Conservation (phyloP, 768 basidiomycete species). For the Suillus variegatus region DNA sequence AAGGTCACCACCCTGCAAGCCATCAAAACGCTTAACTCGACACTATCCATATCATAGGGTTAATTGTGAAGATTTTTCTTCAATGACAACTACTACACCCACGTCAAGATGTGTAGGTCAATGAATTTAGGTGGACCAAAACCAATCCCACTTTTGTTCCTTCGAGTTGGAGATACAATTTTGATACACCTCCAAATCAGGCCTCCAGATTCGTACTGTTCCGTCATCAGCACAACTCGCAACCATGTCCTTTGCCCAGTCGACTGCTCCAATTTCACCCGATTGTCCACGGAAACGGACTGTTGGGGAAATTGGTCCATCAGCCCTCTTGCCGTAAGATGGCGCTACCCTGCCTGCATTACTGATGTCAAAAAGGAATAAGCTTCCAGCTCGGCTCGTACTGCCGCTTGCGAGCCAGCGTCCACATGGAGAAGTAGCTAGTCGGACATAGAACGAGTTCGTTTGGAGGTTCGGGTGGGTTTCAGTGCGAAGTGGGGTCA, state of each 20-base stretch:
- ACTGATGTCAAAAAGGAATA: constrained; percentile 76
- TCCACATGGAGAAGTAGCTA: constrained; percentile 82
- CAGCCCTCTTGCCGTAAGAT: constrained; percentile 14
- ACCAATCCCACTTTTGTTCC: constrained; percentile 71
- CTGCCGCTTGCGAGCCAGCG: constrained; percentile 83
- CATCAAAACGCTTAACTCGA: neutral
- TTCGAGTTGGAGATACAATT: constrained; percentile 57
- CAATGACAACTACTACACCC: neutral
- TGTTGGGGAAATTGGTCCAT: constrained; percentile 24
- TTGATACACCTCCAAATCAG: constrained; percentile 58
- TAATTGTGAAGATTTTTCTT: neutral
- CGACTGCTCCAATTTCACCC: constrained; percentile 78
- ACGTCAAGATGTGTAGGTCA: constrained; percentile 7
- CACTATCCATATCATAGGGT: neutral
- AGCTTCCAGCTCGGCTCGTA: constrained; percentile 51
- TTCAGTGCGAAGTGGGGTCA: constrained; percentile 47
- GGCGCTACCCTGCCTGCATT: constrained; percentile 35
- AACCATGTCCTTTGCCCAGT: constrained; percentile 69
- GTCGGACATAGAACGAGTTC: constrained; percentile 77
- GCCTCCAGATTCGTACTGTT: constrained; percentile 83
- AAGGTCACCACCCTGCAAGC: neutral
- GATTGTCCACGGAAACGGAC: constrained; percentile 60
- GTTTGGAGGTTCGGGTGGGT: constrained; percentile 59
- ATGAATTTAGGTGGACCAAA: constrained; percentile 43
- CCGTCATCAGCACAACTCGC: constrained; percentile 84